Evolutionary conservation across 1,284 basidiomycete species (phyloP).

Genomic region (Papiliotrema terrestris): DNA sequence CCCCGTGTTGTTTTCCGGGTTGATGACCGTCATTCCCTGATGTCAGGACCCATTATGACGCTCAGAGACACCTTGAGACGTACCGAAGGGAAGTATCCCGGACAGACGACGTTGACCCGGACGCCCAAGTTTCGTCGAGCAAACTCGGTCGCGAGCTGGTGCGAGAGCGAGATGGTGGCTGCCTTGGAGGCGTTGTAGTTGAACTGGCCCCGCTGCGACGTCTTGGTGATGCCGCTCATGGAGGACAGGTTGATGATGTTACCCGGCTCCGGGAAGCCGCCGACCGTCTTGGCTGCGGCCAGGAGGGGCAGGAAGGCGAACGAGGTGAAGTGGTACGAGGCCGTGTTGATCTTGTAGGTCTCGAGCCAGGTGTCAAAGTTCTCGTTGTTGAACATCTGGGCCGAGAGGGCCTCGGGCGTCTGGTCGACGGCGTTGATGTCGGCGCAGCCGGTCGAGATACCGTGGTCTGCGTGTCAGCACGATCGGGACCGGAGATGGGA

Average conservation of each 20-base stretch:
- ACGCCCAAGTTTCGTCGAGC: conserved; percentile 34
- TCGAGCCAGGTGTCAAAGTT: conserved; percentile 40
- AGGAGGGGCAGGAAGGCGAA: conserved; percentile 49
- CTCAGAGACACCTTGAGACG: conserved; percentile 1
- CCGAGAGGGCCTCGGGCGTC: conserved; percentile 39
- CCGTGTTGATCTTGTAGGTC: conserved; percentile 44
- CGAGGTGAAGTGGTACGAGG: conserved; percentile 46
- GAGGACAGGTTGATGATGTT: conserved; percentile 45
- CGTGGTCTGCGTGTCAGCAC: conserved; percentile 31
- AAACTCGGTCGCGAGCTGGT: conserved; percentile 41
- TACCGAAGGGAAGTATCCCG: conserved; percentile 43
- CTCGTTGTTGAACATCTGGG: conserved; percentile 46
- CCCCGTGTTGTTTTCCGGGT: conserved; percentile 11
- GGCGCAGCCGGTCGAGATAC: conserved; percentile 34
- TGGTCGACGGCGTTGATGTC: conserved; percentile 34
- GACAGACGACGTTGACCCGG: conserved; percentile 38
- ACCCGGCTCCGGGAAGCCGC: conserved; percentile 35
- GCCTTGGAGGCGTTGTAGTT: conserved; percentile 46
- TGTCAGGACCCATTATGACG: background rate
- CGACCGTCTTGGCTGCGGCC: conserved; percentile 35
- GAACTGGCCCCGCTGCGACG: conserved; percentile 44
- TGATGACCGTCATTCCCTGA: conserved; percentile 43
- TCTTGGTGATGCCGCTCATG: conserved; percentile 39
- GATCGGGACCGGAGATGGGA: too few species aligned
- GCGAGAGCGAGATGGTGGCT: conserved; percentile 34